Evolutionary conservation across 2,329 filamentous ascomycete genomes (phyloP).

Genomic region (Aspergillus ibericus): DNA sequence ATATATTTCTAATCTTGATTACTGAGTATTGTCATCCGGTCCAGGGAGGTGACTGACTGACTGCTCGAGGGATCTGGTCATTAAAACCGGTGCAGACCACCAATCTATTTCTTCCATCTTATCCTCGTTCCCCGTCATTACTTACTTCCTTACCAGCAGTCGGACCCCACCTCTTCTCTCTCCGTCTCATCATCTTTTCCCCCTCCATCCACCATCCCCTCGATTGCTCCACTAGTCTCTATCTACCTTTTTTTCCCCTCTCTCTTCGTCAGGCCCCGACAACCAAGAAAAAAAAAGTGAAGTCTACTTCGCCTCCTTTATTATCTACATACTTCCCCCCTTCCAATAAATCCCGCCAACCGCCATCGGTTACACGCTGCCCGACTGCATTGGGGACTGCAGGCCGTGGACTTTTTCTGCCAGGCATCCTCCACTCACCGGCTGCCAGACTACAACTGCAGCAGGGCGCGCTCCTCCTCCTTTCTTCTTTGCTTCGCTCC

Average conservation of each 20-base stretch:
- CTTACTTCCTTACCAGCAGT: no score
- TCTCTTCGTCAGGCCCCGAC: constrained; percentile 20
- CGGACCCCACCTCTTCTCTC: no score
- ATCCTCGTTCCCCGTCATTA: no score
- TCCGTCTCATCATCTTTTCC: background rate
- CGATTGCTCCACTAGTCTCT: constrained; percentile 18
- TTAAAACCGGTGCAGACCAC: background rate
- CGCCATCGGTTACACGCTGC: constrained; percentile 16
- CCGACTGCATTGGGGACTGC: constrained; percentile 15
- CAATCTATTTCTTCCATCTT: background rate
- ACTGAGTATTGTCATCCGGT: background rate
- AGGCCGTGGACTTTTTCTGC: constrained; percentile 17
- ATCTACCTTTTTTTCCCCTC: constrained; percentile 13
- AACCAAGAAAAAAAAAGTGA: background rate
- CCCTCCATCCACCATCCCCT: constrained; percentile 14
- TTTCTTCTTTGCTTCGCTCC: constrained; percentile 11
- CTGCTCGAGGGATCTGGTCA: background rate
- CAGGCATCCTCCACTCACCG: constrained; percentile 22
- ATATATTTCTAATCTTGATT: background rate
- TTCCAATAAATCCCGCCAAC: background rate
- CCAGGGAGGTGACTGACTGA: background rate
- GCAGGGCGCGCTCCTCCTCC: constrained; percentile 12
- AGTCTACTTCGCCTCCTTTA: background rate
- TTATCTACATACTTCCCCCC: background rate
- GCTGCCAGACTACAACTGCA: constrained; percentile 20